Conservation (phyloP, 176 grass and related monocot genomes). For the Oryza meridionalis region DNA sequence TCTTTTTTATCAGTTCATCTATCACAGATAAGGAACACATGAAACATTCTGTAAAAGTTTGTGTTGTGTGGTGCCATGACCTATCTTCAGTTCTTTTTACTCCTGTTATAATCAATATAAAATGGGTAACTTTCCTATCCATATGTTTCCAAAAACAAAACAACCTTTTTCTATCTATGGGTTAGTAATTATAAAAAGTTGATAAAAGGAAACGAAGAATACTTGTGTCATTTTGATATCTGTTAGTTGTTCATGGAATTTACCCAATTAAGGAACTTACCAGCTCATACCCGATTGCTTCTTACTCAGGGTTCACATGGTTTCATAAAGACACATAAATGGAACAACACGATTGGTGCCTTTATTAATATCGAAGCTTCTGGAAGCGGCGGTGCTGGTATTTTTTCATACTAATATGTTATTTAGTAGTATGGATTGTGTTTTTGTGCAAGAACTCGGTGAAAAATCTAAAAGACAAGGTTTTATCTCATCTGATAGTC, state of each 20-base stretch:
- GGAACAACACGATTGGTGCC: constrained; percentile 80
- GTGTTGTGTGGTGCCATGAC: neutral
- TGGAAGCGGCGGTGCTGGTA: constrained; percentile 92
- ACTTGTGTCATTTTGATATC: constrained; percentile 14
- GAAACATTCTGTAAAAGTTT: neutral
- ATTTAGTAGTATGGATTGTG: constrained; percentile 29
- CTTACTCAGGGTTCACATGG: constrained; percentile 89
- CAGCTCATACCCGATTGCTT: constrained; percentile 21
- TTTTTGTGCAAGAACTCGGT: constrained; percentile 18
- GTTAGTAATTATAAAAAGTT: constrained; percentile 20
- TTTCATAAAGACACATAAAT: constrained; percentile 91
- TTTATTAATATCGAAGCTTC: constrained; percentile 99
- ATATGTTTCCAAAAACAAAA: neutral
- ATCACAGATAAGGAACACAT: neutral
- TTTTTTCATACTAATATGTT: constrained; percentile 25
- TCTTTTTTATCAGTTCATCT: neutral
- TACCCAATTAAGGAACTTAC: constrained; percentile 39
- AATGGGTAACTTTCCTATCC: neutral
- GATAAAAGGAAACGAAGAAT: neutral
- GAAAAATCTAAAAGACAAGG: neutral
- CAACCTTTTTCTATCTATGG: constrained; percentile 4
- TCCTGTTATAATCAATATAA: neutral
- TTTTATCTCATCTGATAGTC: constrained; percentile 18
- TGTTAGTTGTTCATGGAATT: constrained; percentile 6
- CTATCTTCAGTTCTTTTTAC: neutral